Percentiles rank a stretch among this genome's conserved stretches.
These are phyloP conservation scores for Magnusiomyces sp. DNA, from an alignment of 1,139 yeast genomes.

Conservation along the genomic window DNA sequence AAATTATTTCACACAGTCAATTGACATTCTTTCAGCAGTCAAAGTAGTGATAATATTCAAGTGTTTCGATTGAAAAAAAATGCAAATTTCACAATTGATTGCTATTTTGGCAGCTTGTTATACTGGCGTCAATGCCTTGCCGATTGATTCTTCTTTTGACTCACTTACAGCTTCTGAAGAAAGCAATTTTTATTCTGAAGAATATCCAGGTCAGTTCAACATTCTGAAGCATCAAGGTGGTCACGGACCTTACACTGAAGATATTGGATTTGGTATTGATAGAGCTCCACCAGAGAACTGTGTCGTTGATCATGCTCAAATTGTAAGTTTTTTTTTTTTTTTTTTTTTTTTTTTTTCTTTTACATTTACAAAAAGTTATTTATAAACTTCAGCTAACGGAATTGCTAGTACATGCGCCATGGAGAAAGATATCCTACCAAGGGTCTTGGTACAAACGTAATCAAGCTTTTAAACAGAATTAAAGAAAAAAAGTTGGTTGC, in stretches of 20 bases:
- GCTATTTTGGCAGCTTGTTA: too few species aligned
- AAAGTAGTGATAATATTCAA: too few species aligned
- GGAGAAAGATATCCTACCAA: slow-evolving; percentile 62
- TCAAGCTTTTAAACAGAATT: slow-evolving; percentile 5
- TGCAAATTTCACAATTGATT: too few species aligned
- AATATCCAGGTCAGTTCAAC: slow-evolving; percentile 17
- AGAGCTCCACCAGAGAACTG: slow-evolving; percentile 43
- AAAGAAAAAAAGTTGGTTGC: slow-evolving; percentile 19
- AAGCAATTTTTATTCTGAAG: too few species aligned
- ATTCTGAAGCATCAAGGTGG: slow-evolving; percentile 36
- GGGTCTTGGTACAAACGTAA: neutral
- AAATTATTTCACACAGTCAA: neutral
- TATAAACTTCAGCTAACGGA: too few species aligned
- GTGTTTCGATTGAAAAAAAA: too few species aligned
- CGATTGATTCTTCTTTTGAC: too few species aligned
- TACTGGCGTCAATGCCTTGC: too few species aligned
- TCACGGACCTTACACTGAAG: slow-evolving; percentile 38
- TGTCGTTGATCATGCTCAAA: slow-evolving; percentile 54
- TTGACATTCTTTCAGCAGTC: too few species aligned
- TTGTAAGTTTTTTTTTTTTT: slow-evolving; percentile 18
- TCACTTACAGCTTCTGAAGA: too few species aligned
- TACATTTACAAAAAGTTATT: neutral
- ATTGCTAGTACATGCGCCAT: slow-evolving; percentile 50
- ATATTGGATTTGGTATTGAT: slow-evolving; percentile 38
- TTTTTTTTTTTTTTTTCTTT: neutral